A percentile compares a stretch with the other conserved stretches of the same genome.
Conservation (phyloP, 345 rosid genomes). For the Erysimum cheiranthoides region DNA sequence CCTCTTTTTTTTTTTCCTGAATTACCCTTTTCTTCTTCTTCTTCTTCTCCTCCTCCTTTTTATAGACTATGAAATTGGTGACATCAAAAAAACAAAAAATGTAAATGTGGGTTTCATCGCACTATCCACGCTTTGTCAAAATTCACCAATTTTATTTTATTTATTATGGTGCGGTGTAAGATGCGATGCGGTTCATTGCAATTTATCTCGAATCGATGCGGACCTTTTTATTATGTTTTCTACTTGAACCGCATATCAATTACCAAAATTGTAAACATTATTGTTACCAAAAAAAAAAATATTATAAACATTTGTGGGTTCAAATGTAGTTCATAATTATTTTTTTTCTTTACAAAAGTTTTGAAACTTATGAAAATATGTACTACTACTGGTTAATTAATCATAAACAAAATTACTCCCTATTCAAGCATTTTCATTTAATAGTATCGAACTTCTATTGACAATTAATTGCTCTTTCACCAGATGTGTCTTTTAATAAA, state of each 20-base stretch:
- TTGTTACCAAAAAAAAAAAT: too few relatives aligned
- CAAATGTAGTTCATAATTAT: too few relatives aligned
- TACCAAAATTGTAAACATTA: too few relatives aligned
- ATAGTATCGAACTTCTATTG: neutral
- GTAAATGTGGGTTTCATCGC: neutral
- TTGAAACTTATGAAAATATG: neutral
- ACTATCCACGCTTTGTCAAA: neutral
- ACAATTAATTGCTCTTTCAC: neutral
- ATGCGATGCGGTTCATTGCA: too few relatives aligned
- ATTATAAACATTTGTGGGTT: too few relatives aligned
- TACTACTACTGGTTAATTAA: neutral
- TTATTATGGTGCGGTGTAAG: too few relatives aligned
- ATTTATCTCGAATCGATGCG: too few relatives aligned
- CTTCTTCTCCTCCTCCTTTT: neutral
- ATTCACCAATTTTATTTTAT: too few relatives aligned
- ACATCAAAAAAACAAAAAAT: neutral
- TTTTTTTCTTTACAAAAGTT: too few relatives aligned
- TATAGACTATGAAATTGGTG: neutral
- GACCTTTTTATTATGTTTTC: too few relatives aligned
- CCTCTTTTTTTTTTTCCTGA: neutral
- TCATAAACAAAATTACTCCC: neutral
- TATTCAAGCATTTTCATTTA: neutral
- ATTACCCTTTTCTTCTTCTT: conserved; percentile 25
- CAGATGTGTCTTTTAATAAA: neutral
- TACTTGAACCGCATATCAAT: too few relatives aligned